Conservation (phyloP, 1,284 basidiomycete genomes). For the Neonothopanus nambi region DNA sequence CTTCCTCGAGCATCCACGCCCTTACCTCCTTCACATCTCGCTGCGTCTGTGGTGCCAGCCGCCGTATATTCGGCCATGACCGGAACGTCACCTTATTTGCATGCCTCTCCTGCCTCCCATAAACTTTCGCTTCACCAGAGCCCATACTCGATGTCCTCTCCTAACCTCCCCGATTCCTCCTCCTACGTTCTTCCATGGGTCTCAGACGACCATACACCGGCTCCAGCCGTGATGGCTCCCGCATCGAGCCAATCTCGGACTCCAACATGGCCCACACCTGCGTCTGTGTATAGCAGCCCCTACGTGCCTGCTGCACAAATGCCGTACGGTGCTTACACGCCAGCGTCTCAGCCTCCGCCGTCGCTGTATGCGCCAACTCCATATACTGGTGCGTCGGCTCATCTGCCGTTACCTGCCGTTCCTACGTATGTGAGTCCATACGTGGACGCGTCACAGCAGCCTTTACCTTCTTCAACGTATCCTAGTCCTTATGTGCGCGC, state of each 20-base stretch:
- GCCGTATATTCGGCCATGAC: neutral
- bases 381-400: neutral
- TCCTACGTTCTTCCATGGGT: constrained; percentile 6
- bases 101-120: too few species aligned
- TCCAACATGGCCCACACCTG: neutral
- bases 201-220: neutral
- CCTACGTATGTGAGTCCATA: neutral
- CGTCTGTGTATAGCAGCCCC: neutral
- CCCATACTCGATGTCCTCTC: too few species aligned
- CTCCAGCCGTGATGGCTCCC: neutral
- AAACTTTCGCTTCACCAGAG: too few species aligned
- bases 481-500: constrained; percentile 4
- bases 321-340: neutral
- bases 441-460: neutral
- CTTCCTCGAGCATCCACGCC: neutral
- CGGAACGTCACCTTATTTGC: too few species aligned
- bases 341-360: neutral
- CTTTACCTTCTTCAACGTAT: constrained; percentile 4
- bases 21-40: neutral
- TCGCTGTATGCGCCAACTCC: neutral
- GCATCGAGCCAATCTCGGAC: neutral
- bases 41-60: too few species aligned
- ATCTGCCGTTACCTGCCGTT: neutral
- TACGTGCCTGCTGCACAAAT: neutral
- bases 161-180: neutral